Evolutionary conservation across 345 rosid species (phyloP), one percentile per base, ranked within the genome.

Genomic region (Populus simonii): DNA sequence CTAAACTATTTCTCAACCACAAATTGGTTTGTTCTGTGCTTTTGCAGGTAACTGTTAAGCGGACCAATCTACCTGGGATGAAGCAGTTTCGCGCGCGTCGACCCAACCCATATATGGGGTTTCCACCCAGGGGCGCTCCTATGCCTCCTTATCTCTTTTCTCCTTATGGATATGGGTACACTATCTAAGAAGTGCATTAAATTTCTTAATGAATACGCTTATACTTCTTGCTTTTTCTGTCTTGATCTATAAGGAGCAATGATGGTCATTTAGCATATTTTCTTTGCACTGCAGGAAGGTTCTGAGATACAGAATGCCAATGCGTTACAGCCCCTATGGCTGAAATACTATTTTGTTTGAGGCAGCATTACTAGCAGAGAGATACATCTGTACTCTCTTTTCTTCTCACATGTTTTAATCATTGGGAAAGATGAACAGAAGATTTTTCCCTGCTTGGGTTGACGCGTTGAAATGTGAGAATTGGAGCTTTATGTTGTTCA

Each of bases 41-140:
- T 23, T 63, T 76, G 23, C 76, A 90, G 96, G 88, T 92, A 39
- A 89, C 91, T 18, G 88, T 85, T 2, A 92, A 92, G 86, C 80
- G 92, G 74, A 89, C 92, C 74, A 92, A 89, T 75, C 35, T 90
- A 33, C 96, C 96, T 66, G 96, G 96, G 65, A 89, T 92, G 96
- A 92, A 90, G 87, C 96, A 87, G 75, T 84, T 82, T 63, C 93
- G 86, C 6, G 89, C 90, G 41, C 89, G 89, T 68, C 86, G 89
- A 55, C 8, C 88, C 73, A 90, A 71, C 73, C 87, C 91, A 8
- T 88, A 72, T 53, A 72, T 78, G 83, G 86, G 82, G 16, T 81
- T 77, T 76, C 83, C 79, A 70, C 76, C 86, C 6, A 84, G 90
- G 77, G 85, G 86, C 9, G 72, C 85, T 39, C 82, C 66, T 74